Conservation (phyloP, 176 grass and related monocot species). For the Microstegium vimineum region DNA sequence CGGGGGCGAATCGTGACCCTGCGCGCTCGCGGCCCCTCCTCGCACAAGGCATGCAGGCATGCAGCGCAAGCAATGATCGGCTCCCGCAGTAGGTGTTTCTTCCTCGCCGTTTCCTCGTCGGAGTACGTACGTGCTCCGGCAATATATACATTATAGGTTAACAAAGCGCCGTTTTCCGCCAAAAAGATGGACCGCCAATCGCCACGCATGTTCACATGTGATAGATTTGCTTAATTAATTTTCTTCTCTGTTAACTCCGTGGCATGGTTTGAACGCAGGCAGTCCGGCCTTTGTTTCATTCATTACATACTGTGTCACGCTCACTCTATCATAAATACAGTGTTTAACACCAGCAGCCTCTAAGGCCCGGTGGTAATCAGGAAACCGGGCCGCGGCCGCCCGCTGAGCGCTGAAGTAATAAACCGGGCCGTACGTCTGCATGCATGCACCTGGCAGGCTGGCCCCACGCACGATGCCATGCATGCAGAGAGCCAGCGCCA, state of each 20-base stretch:
- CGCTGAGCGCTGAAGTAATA: neutral
- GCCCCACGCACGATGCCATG: neutral
- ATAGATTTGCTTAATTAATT: neutral
- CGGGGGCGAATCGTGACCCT: too few relatives aligned
- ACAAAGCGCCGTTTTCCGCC: neutral
- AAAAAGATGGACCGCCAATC: neutral
- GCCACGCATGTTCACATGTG: slow-evolving; percentile 2
- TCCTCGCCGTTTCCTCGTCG: slow-evolving; percentile 23
- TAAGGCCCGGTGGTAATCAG: too few relatives aligned
- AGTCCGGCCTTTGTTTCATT: too few relatives aligned
- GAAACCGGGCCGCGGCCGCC: too few relatives aligned
- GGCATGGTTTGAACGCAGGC: neutral
- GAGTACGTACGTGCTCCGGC: neutral
- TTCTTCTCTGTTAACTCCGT: neutral
- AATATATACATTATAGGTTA: neutral
- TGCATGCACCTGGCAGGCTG: neutral
- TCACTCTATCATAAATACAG: too few relatives aligned
- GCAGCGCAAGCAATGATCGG: slow-evolving; percentile 18
- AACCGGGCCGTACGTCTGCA: too few relatives aligned
- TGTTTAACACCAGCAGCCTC: too few relatives aligned
- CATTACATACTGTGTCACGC: too few relatives aligned
- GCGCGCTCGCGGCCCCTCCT: neutral
- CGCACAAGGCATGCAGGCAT: neutral
- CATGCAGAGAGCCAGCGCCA: neutral
- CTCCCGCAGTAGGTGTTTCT: neutral